A percentile compares a stretch with the other conserved stretches of the same genome.
Evolutionary conservation across 768 basidiomycete genomes (phyloP).

Genomic region (Naganishia randhawae): DNA sequence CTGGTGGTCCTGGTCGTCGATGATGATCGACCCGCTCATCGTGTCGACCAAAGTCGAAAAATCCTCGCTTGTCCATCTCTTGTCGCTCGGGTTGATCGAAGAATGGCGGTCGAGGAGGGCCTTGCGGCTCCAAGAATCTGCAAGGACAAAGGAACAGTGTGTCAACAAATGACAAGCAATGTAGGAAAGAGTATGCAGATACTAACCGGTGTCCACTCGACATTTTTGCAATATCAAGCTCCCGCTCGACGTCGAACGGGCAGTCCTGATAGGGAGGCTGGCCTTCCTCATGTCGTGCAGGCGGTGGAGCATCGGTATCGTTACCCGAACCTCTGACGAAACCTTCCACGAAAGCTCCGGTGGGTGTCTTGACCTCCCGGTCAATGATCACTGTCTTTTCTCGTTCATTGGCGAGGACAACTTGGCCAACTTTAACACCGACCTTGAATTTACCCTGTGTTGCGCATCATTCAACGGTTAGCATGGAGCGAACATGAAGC

Average conservation of each 20-base stretch:
- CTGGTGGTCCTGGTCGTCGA: neutral
- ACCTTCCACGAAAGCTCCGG: constrained; percentile 23
- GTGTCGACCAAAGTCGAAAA: neutral
- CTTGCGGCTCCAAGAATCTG: neutral
- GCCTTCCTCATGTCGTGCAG: neutral
- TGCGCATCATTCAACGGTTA: neutral
- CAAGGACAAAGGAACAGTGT: neutral
- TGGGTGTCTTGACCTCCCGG: constrained; percentile 21
- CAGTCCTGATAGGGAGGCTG: neutral
- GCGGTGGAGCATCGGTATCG: constrained; percentile 8
- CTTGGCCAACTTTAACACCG: constrained; percentile 22
- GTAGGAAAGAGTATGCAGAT: neutral
- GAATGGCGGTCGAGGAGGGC: neutral
- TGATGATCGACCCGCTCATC: neutral
- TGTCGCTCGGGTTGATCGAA: neutral
- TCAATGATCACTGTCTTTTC: constrained; percentile 27
- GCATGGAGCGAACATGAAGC: no score
- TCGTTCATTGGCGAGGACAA: constrained; percentile 19
- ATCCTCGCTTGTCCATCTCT: neutral
- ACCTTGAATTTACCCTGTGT: constrained; percentile 22
- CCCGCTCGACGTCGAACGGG: constrained; percentile 3
- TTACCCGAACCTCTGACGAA: constrained; percentile 5
- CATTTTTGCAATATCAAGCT: constrained; percentile 2
- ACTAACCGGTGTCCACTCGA: neutral
- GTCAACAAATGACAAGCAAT: neutral